Evolutionary conservation across 2,329 filamentous ascomycete species (phyloP).

Genomic region (Sporothrix euskadiensis): DNA sequence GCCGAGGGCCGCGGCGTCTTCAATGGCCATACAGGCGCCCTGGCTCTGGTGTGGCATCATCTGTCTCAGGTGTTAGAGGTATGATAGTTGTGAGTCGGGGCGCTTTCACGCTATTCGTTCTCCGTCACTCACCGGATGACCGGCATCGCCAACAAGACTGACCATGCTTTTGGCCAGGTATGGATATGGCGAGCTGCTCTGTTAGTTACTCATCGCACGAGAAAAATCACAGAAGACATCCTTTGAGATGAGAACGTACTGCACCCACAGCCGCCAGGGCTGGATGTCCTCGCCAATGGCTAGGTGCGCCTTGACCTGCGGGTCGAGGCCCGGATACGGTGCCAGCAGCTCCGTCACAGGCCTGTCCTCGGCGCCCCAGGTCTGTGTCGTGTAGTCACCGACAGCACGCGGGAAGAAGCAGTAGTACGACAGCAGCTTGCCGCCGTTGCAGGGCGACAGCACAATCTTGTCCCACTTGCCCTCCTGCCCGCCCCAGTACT

Average conservation of each 20-base stretch:
- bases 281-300: constrained; percentile 62
- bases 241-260: constrained; percentile 18
- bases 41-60: constrained; percentile 59
- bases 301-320: constrained; percentile 58
- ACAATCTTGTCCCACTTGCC: constrained; percentile 63
- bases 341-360: constrained; percentile 58
- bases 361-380: constrained; percentile 43
- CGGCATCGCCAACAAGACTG: constrained; percentile 66
- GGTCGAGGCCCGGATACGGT: constrained; percentile 61
- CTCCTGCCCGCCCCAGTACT: constrained; percentile 70
- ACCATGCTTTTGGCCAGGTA: constrained; percentile 51
- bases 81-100: too few species aligned
- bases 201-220: constrained; percentile 34
- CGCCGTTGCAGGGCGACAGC: constrained; percentile 66
- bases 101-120: too few species aligned
- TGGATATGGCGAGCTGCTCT: constrained; percentile 45
- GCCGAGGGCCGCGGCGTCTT: constrained; percentile 64
- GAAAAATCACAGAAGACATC: neutral
- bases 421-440: constrained; percentile 58
- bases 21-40: constrained; percentile 68
- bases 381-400: constrained; percentile 62
- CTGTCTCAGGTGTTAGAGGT: neutral
- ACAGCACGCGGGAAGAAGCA: constrained; percentile 65
- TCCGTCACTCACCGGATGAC: constrained; percentile 51
- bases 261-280: constrained; percentile 60